Base-by-base conservation (phyloP, 257 asterid species). In the Solanum bulbocastanum region DNA sequence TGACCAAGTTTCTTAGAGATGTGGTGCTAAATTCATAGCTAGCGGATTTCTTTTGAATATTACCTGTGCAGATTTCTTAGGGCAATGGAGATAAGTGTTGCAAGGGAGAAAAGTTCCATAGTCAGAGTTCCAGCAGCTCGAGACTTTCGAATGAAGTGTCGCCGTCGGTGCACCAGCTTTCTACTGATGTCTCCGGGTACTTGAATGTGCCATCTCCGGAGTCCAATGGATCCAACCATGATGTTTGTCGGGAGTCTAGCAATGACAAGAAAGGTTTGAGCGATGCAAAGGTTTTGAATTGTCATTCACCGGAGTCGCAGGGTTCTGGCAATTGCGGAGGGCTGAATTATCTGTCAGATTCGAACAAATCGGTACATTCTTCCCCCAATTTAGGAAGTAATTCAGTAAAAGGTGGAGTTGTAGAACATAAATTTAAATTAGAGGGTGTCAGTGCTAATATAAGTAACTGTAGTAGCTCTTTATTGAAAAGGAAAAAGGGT, bases 21-120 rank as follows among this genome's bases (percentile, higher is more conserved):
- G 87, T 94, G 14, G 99, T 97, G 87, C 93, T 97, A 87, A 95
- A 97, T 88, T 97, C 98, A 33, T 94, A 92, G 46, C 96, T 95
- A 39, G 98, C 98, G 0, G 98, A 93, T 75, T 96, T 95, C 0
- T 97, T 87, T 91, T 95, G 98, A 18, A 90, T 13, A 42, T 42
- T 11, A 11, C 49, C 49, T 42, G 15, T 10, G 49, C 49, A 11
- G 49, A 14, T 46, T 46, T 13, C 16, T 49, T 49, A 49, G 58
- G 40, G 58, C 52, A 3, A 44, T 44, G 52, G 12, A 44, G 52
- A 44, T 44, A 44, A 44, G 52, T 44, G 52, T 44, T 44, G 52
- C 52, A 44, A 44, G 52, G 16, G 52, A 44, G 6, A 44, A 44
- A 44, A 44, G 52, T 44, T 44, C 52, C 52, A 44, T 44, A 44